Base-by-base conservation (phyloP, 192 early-diverging fungal genomes). In the Mortierella claussenii region DNA sequence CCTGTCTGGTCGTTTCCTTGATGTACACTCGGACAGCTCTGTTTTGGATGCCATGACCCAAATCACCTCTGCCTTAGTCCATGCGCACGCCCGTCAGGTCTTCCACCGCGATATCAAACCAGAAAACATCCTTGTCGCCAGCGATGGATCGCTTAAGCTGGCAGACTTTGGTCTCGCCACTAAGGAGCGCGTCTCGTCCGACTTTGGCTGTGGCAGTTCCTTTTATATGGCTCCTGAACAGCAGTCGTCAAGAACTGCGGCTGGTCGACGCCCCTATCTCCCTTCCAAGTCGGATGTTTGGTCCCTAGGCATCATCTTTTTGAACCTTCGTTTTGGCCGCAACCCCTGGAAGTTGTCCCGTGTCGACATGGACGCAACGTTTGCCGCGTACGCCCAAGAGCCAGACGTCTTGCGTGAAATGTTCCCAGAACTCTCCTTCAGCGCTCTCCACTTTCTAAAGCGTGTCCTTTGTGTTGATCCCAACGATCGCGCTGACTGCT, bases 111-210 rank as follows among this genome's bases (percentile, higher is more conserved):
- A 98, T 78, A 65, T 98, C 60, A 97, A 98, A 80, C 90, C 89
- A 13, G 90, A 93, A 60, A 92, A 93, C 79, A 89, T 93, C 44
- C 68, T 91, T 2, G 74, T 85, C 7, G 86, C 87, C 59, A 83
- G 83, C 18, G 86, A 89, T 21, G 84, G 82, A 3, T 87, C 86
- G 31, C 67, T 96, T 51, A 96, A 95, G 80, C 82, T 97, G 17
- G 92, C 93, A 11, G 96, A 97, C 84, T 97, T 97, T 89, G 96
- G 96, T 8, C 88, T 97, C 32, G 92, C 96, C 20, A 97, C 96
- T 40, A 87, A 81, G 56, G 89, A 94, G 50, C 83, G 85, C 43
- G 82, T 89, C 47, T 94, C 94, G 15, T 85, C 69, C 36, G 96
- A 96, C 65, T 92, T 93, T 87, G 95, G 95, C 44, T 96, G 94